phyloP scores from a whole-genome alignment of 805 yeast species.

The Wickerhamiella musiphila region DNA sequence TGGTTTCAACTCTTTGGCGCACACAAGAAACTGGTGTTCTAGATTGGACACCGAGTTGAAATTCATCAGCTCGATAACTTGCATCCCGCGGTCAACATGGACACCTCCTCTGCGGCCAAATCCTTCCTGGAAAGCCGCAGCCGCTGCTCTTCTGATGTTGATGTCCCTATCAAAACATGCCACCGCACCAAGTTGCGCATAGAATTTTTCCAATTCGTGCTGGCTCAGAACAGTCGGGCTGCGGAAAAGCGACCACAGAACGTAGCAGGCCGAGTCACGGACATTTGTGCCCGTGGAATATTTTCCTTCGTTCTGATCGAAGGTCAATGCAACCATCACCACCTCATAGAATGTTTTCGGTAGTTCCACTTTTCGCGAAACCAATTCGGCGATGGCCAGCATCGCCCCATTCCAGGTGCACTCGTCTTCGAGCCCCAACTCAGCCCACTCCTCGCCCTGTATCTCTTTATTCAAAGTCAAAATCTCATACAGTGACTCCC shows the following conservation, averaged over 20 bases:
- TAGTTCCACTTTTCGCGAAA: constrained; percentile 14
- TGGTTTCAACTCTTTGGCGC: constrained; percentile 18
- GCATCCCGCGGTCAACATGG: constrained; percentile 21
- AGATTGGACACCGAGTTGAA: constrained; percentile 31
- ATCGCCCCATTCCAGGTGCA: constrained; percentile 40
- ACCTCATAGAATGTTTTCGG: constrained; percentile 16
- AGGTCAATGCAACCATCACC: constrained; percentile 31
- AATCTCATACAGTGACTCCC: constrained; percentile 18
- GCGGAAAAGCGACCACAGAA: constrained; percentile 61
- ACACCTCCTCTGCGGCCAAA: constrained; percentile 52
- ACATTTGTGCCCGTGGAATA: constrained; percentile 46
- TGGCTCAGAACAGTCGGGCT: constrained; percentile 17
- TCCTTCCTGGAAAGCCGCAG: constrained; percentile 77
- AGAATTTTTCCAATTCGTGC: constrained; percentile 11
- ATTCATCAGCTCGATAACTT: constrained; percentile 43
- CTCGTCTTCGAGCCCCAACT: constrained; percentile 25
- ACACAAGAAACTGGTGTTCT: constrained; percentile 24
- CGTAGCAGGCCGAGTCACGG: constrained; percentile 72
- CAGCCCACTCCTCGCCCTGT: constrained; percentile 6
- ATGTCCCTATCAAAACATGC: constrained; percentile 59
- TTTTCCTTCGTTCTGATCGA: constrained; percentile 39
- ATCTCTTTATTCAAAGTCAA: constrained; percentile 14
- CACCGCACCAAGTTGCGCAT: constrained; percentile 29
- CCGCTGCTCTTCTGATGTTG: constrained; percentile 58
- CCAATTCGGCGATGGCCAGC: constrained; percentile 37